Evolutionary conservation across 1,284 basidiomycete species (phyloP).

Genomic region (Chiua sp.): DNA sequence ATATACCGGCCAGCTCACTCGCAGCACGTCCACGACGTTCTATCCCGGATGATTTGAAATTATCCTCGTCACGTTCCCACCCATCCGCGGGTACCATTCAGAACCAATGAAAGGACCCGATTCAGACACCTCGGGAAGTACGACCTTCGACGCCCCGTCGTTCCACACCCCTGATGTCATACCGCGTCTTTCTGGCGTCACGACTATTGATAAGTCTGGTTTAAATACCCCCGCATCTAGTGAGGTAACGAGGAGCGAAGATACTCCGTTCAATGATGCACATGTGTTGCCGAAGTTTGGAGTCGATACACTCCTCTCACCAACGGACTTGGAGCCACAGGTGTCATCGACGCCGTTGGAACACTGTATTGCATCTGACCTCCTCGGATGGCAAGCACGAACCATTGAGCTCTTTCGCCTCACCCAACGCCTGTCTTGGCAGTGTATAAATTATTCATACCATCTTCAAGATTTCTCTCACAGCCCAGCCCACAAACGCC

Average conservation of each 20-base stretch:
- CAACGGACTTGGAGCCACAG: slow-evolving; percentile 12
- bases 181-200: slow-evolving; percentile 25
- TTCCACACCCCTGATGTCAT: slow-evolving; percentile 22
- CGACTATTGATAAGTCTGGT: not conserved
- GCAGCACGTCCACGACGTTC: slow-evolving; percentile 30
- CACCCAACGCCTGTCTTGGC: too few species aligned
- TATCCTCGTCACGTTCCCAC: slow-evolving; percentile 26
- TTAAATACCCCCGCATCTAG: slow-evolving; percentile 23
- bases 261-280: slow-evolving; percentile 31
- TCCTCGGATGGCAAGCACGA: not conserved
- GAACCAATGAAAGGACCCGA: not conserved
- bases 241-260: slow-evolving; percentile 11
- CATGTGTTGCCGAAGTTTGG: slow-evolving; percentile 22
- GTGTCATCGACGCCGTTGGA: slow-evolving; percentile 22
- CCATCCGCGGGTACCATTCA: not conserved
- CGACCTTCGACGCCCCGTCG: not conserved
- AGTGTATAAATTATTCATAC: too few species aligned
- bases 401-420: too few species aligned
- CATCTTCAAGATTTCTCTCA: too few species aligned
- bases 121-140: slow-evolving; percentile 4
- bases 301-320: slow-evolving; percentile 14
- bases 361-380: slow-evolving; percentile 1
- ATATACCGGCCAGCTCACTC: slow-evolving; percentile 26
- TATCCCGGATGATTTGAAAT: slow-evolving; percentile 12
- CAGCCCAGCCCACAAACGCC: too few species aligned